Conservation (phyloP, 2,329 filamentous ascomycete species). For the Fusarium camptoceras region DNA sequence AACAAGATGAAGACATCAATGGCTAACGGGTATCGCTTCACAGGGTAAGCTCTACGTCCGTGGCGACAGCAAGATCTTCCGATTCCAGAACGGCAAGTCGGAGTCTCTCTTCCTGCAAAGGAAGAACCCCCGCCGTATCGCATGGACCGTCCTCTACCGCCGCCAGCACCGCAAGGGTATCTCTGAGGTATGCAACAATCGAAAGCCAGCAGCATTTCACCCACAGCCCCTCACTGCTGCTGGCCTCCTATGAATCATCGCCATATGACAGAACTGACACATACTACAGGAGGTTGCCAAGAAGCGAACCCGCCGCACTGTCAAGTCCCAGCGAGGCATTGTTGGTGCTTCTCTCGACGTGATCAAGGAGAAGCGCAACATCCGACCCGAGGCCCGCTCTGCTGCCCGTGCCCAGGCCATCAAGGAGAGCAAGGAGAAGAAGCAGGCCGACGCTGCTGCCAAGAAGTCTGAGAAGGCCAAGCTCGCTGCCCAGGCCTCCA, state of each 20-base stretch:
- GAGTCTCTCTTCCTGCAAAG: slow-evolving; percentile 99
- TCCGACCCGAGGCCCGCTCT: slow-evolving; percentile 94
- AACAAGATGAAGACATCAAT: slow-evolving; percentile 28
- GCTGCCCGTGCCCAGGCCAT: slow-evolving; percentile 91
- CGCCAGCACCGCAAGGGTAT: slow-evolving; percentile 99
- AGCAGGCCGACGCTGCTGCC: slow-evolving; percentile 82
- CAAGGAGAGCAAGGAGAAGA: slow-evolving; percentile 99
- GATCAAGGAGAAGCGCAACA: slow-evolving; percentile 97
- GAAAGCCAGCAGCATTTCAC: background rate
- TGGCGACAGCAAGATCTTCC: slow-evolving; percentile 99
- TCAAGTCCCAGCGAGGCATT: slow-evolving; percentile 99
- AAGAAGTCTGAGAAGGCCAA: slow-evolving; percentile 99
- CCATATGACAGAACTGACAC: slow-evolving; percentile 55
- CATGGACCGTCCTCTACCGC: slow-evolving; percentile 98
- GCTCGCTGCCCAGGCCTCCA: slow-evolving; percentile 77
- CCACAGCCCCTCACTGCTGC: background rate
- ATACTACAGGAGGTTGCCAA: slow-evolving; percentile 93
- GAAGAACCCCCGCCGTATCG: slow-evolving; percentile 99
- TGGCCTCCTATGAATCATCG: background rate
- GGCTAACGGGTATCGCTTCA: slow-evolving; percentile 49
- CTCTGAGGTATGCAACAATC: slow-evolving; percentile 84
- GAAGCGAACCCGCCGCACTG: slow-evolving; percentile 97
- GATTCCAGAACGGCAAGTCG: slow-evolving; percentile 99
- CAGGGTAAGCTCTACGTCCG: slow-evolving; percentile 99
- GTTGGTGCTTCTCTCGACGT: slow-evolving; percentile 99